These are phyloP conservation scores for Durio zibethinus DNA, from an alignment of 345 rosid species.

Conservation along the genomic window DNA sequence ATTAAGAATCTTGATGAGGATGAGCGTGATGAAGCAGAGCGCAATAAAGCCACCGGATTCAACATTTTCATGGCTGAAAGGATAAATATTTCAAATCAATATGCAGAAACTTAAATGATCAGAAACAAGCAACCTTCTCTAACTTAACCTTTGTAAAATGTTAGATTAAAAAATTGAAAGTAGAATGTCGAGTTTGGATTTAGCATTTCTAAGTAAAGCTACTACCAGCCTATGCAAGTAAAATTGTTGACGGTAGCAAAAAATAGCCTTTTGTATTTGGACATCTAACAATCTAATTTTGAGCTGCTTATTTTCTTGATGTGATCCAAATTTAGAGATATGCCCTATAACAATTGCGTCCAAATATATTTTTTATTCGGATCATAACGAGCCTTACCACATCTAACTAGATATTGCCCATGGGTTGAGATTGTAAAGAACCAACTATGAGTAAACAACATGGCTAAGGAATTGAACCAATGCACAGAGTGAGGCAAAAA, in stretches of 20 bases:
- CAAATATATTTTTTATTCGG: background rate
- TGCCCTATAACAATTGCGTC: background rate
- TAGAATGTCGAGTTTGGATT: background rate
- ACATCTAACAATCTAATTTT: background rate
- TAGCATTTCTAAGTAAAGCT: background rate
- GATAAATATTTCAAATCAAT: background rate
- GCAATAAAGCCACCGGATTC: conserved; percentile 90
- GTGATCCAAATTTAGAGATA: background rate
- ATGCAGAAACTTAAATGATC: background rate
- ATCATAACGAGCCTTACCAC: background rate
- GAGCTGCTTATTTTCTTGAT: background rate
- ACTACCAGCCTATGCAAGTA: background rate
- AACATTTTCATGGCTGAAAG: conserved; percentile 76
- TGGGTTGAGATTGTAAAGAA: background rate
- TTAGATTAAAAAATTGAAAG: background rate
- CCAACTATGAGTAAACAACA: background rate
- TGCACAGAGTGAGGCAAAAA: background rate
- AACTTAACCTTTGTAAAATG: background rate
- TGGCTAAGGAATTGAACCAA: background rate
- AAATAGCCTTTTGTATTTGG: background rate
- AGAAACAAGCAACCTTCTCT: background rate
- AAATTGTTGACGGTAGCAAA: background rate
- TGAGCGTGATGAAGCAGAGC: conserved; percentile 85
- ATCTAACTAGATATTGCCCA: background rate
- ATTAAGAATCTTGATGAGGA: conserved; percentile 74